Percentiles rank a stretch among this genome's conserved stretches.
phyloP scores from a whole-genome alignment of 768 basidiomycete species.

The Calvatia gigantea region DNA sequence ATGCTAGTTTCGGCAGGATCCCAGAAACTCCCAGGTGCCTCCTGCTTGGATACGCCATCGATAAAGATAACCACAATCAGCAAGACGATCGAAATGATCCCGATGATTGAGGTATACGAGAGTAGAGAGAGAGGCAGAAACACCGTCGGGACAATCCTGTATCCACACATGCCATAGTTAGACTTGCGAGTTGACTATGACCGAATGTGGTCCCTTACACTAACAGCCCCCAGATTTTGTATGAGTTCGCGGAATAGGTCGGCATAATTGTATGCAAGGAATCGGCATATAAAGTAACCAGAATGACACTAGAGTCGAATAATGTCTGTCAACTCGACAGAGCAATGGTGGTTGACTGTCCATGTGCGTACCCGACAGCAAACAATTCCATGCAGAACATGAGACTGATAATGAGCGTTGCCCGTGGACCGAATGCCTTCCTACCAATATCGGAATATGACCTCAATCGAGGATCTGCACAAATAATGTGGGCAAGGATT shows the following conservation, averaged over 20 bases:
- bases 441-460: constrained; percentile 90
- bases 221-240: constrained; percentile 71
- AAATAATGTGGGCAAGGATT: constrained; percentile 74
- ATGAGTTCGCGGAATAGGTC: constrained; percentile 58
- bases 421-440: constrained; percentile 81
- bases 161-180: not conserved
- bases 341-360: not conserved
- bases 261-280: constrained; percentile 76
- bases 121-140: constrained; percentile 84
- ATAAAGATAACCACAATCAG: constrained; percentile 75
- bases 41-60: constrained; percentile 73
- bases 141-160: constrained; percentile 77
- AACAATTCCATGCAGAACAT: constrained; percentile 90
- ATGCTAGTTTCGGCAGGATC: constrained; percentile 66
- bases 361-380: constrained; percentile 58
- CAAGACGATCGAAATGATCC: constrained; percentile 73
- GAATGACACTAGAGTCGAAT: constrained; percentile 55
- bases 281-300: constrained; percentile 89
- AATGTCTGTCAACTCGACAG: not conserved
- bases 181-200: not conserved
- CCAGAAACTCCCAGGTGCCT: constrained; percentile 80
- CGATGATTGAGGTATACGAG: constrained; percentile 85
- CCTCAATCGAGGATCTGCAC: constrained; percentile 61
- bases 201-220: constrained; percentile 44
- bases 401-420: constrained; percentile 58